These are phyloP conservation scores for Nitzschia sp. DNA, from an alignment of 108 stramenopile genomes.

Conservation along the genomic window DNA sequence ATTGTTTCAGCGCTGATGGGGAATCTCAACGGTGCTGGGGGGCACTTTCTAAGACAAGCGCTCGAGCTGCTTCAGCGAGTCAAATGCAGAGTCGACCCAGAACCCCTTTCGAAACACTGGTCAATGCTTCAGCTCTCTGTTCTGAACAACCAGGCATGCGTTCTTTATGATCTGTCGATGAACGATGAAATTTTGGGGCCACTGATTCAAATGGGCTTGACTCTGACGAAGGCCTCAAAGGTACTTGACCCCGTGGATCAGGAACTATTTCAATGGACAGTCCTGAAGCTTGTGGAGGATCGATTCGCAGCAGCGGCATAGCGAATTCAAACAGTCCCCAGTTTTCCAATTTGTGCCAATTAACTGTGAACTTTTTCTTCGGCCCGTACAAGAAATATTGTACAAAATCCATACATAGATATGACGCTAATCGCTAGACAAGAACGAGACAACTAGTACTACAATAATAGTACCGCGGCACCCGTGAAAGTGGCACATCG, in stretches of 20 bases:
- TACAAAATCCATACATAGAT: no score
- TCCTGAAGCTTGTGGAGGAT: slow-evolving; percentile 19
- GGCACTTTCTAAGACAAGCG: slow-evolving; percentile 2
- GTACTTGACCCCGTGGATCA: slow-evolving; percentile 20
- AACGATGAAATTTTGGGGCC: slow-evolving; percentile 1
- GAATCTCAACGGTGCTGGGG: not conserved
- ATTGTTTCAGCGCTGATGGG: slow-evolving; percentile 18
- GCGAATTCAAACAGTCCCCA: no score
- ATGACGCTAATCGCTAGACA: no score
- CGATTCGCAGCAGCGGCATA: slow-evolving; percentile 25
- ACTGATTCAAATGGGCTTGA: slow-evolving; percentile 25
- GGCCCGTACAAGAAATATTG: no score
- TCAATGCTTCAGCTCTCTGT: slow-evolving; percentile 20
- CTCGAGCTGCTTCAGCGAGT: slow-evolving; percentile 19
- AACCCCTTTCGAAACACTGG: slow-evolving; percentile 25
- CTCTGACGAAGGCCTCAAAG: slow-evolving; percentile 12
- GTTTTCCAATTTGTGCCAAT: no score
- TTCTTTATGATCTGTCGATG: slow-evolving; percentile 21
- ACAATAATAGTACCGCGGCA: no score
- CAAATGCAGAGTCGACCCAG: slow-evolving; percentile 6
- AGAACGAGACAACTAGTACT: no score
- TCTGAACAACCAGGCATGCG: slow-evolving; percentile 25
- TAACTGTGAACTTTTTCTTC: no score
- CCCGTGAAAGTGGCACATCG: no score
- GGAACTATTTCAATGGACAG: slow-evolving; percentile 26